A percentile compares a stretch with the other conserved stretches of the same genome.
Evolutionary conservation across 129 eudicot species (phyloP).

Genomic region (Helianthus tuberosus): DNA sequence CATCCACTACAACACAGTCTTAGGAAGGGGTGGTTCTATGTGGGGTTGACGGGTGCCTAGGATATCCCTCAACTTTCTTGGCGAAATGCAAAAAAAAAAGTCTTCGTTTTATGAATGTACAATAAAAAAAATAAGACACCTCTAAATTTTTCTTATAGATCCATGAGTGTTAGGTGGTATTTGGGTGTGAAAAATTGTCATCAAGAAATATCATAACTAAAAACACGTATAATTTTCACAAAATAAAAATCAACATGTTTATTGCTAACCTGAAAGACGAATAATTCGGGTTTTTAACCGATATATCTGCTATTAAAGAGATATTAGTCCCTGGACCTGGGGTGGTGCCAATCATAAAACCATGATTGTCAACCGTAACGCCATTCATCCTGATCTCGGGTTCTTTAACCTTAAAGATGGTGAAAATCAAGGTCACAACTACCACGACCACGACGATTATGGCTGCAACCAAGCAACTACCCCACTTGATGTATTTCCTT

Average conservation of each 20-base stretch:
- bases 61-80: no score
- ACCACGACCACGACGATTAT: conserved; percentile 41
- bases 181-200: no score
- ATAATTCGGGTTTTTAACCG: conserved; percentile 78
- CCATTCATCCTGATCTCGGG: conserved; percentile 57
- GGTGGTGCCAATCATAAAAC: conserved; percentile 28
- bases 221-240: not conserved
- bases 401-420: conserved; percentile 61
- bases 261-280: conserved; percentile 55
- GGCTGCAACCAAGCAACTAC: conserved; percentile 25
- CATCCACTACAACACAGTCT: no score
- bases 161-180: no score
- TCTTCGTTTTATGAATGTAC: no score
- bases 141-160: no score
- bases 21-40: no score
- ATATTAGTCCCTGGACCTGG: conserved; percentile 57
- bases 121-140: no score
- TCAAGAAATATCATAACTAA: not conserved
- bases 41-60: no score
- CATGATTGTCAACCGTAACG: conserved; percentile 35
- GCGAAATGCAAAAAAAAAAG: no score
- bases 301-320: conserved; percentile 59
- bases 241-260: not conserved
- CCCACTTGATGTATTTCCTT: conserved; percentile 39
- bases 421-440: conserved; percentile 51